Evolutionary conservation across 2,329 filamentous ascomycete species (phyloP), one percentile per base, ranked within the genome.

Genomic region (Metarhizium brunneum): DNA sequence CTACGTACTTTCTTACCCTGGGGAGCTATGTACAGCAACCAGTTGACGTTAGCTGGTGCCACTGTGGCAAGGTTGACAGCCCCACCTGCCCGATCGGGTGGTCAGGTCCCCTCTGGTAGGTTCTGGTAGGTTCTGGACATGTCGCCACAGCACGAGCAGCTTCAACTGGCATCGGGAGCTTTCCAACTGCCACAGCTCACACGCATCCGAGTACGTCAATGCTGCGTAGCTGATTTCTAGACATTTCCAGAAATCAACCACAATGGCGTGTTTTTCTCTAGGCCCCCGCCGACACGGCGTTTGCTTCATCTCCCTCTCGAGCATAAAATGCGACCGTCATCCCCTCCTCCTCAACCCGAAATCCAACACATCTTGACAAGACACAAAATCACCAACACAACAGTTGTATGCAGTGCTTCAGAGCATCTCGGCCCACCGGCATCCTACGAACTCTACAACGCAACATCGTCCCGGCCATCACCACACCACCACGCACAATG

Each of bases 401-500:
- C 16, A 45, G 4, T 20, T 25, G 7, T 36, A 64, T 65, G 59
- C 61, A 64, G 57, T 58, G 61, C 60, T 58, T 58, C 60, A 61
- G 53, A 64, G 45, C 55, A 60, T 56, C 57, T 50, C 58, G 65
- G 59, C 57, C 60, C 55, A 55, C 56, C 60, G 59, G 53, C 61
- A 56, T 66, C 45, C 59, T 64, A 57, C 61, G 58, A 49, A 54
- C 47, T 53, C 25, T 54, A 5, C 59, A 63, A 57, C 60, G 58
- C 65, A 61, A 68, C 65, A 49, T 61, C 62, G 55, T 50, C 36
- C 50, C 50, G 55, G 52, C 59, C 57, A 58, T 52, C 57, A 50
- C 62, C 64, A 60, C 55, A 49, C 60, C 63, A 63, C 49, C 59
- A 53, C 59, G 52, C 73, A 83, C 69, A 68, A 85, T 85, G 82